Evolutionary conservation across 2,329 filamentous ascomycete genomes (phyloP), one percentile per base, ranked within the genome.

Genomic region (Arachnomyces sp.): DNA sequence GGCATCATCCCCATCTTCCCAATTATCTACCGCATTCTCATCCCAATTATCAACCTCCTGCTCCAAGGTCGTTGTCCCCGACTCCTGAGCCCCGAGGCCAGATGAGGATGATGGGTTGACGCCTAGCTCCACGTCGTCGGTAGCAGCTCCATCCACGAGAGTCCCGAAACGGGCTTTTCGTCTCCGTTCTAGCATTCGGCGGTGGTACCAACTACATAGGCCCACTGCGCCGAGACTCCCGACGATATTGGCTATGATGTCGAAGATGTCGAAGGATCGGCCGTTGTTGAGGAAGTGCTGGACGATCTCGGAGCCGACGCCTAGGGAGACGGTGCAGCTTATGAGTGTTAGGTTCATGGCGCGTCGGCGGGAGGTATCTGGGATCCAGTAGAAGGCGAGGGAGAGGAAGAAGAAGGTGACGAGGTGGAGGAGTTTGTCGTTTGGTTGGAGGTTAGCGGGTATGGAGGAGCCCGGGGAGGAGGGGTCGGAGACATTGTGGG

Each of bases 41-140:
- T 94, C 88, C 88, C 89, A 94, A 50, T 90, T 87, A 57, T 94
- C 89, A 6, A 94, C 75, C 65, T 93, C 85, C 43, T 90, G 77
- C 51, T 93, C 88, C 14, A 94, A 57, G 1, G 68, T 72, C 47
- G 59, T 53, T 3, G 46, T 60, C 14, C 64, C 63, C 20, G 54
- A 53, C 16, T 50, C 43, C 1, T 59, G 61, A 5, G 55, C 55
- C 14, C 14, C 15, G 15, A 18, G 14, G 11, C 8, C 15, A 34
- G 14, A 12, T 5, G 31, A n/a, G 67, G n/a, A n/a, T n/a, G 20
- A 34, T 4, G 32, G 18, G 32, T 17, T 67, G n/a, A 86, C 66
- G 13, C 81, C 87, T 5, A 94, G 73, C 65, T 94, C 89, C 11
- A 94, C 63, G 59, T 94, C 84, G 11, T 61, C 47, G 28, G 47